Evolutionary conservation across 2,329 filamentous ascomycete species (phyloP).

Genomic region (Curvularia verruculosa): DNA sequence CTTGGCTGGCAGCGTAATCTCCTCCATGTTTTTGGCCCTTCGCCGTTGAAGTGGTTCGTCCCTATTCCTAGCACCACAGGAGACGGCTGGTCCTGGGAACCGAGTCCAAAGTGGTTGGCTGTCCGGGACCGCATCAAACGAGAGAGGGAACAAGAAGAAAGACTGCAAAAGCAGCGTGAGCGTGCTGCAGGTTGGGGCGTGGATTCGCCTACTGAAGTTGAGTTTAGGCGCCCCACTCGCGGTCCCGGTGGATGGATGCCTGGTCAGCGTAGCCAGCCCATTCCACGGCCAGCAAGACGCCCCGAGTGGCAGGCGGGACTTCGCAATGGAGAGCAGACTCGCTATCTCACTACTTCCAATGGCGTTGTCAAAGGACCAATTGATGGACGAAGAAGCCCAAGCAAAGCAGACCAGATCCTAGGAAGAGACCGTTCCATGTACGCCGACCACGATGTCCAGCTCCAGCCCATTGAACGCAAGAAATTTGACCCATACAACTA

Average conservation of each 20-base stretch:
- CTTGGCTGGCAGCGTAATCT: constrained; percentile 84
- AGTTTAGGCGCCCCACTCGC: constrained; percentile 40
- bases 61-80: constrained; percentile 86
- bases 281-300: constrained; percentile 34
- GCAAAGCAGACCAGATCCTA: constrained; percentile 52
- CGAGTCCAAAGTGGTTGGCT: constrained; percentile 77
- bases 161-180: constrained; percentile 67
- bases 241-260: constrained; percentile 40
- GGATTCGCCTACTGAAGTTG: constrained; percentile 47
- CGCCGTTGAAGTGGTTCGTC: constrained; percentile 74
- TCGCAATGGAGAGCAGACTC: constrained; percentile 35
- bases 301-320: constrained; percentile 41
- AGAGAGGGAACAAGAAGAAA: constrained; percentile 46
- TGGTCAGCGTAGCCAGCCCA: constrained; percentile 34
- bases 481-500: constrained; percentile 47
- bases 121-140: constrained; percentile 66
- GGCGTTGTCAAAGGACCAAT: constrained; percentile 41
- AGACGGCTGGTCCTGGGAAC: constrained; percentile 94
- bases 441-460: constrained; percentile 47
- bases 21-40: constrained; percentile 78
- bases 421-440: constrained; percentile 47
- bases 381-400: constrained; percentile 46
- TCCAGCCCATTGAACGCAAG: constrained; percentile 50
- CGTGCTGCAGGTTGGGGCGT: constrained; percentile 70
- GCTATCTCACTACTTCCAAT: constrained; percentile 45